phyloP scores from a whole-genome alignment of 306 rosid species.

The Coriaria nepalensis region DNA sequence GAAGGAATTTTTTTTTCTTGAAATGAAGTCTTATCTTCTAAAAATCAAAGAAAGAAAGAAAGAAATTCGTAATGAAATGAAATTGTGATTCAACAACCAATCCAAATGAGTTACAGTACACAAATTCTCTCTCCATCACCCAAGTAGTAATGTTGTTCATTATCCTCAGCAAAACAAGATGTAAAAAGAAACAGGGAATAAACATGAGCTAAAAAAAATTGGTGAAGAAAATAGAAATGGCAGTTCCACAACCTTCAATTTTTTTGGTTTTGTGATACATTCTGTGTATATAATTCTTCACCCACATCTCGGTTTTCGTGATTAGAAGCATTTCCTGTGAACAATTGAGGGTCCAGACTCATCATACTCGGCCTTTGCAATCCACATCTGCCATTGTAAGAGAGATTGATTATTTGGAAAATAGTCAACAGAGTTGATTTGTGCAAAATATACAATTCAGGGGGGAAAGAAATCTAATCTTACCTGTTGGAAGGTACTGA shows the following conservation, averaged over 20 bases:
- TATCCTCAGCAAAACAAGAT: conserved; percentile 24
- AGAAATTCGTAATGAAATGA: conserved; percentile 21
- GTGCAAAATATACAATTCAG: too few relatives aligned
- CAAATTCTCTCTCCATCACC: conserved; percentile 27
- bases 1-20: too few relatives aligned
- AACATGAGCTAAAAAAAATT: conserved; percentile 24
- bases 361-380: conserved; percentile 39
- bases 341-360: conserved; percentile 60
- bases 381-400: conserved; percentile 63
- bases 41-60: too few relatives aligned
- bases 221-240: conserved; percentile 13
- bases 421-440: too few relatives aligned
- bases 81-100: conserved; percentile 43
- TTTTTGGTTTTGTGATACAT: conserved; percentile 30
- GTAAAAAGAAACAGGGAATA: conserved; percentile 22
- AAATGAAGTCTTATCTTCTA: too few relatives aligned
- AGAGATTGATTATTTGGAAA: neutral
- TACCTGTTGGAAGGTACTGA: conserved; percentile 97
- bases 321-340: conserved; percentile 85
- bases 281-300: conserved; percentile 17
- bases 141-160: conserved; percentile 15
- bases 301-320: conserved; percentile 25
- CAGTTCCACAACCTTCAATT: conserved; percentile 33
- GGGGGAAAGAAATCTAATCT: neutral
- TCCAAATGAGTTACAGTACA: conserved; percentile 33